Evolutionary conservation across 1,284 basidiomycete genomes (phyloP).

Genomic region (Pyrrhoderma lamaoense): DNA sequence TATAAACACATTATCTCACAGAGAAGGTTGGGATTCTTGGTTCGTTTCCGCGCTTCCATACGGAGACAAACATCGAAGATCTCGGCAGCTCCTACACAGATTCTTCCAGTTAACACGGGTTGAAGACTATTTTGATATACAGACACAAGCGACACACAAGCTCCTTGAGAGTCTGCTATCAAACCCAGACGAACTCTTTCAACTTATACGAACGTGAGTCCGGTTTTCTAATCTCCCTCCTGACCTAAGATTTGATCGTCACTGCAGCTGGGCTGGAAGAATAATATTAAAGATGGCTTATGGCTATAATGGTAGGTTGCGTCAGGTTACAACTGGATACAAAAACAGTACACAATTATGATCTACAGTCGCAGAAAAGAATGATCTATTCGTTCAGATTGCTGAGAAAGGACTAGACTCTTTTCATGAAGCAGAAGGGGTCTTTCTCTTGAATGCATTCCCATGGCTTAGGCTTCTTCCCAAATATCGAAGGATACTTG

Average conservation of each 20-base stretch:
- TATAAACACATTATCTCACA: no score
- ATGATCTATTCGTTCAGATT: slow-evolving; percentile 9
- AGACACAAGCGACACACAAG: slow-evolving; percentile 20
- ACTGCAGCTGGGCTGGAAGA: no score
- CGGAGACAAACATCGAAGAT: slow-evolving; percentile 22
- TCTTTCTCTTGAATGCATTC: slow-evolving; percentile 10
- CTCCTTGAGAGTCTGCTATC: slow-evolving; percentile 21
- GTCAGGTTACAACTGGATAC: no score
- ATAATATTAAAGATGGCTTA: no score
- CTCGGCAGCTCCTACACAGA: slow-evolving; percentile 22
- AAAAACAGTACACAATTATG: no score
- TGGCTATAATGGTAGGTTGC: no score
- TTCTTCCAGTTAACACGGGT: slow-evolving; percentile 20
- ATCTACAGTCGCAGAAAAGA: no score
- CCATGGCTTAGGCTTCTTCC: slow-evolving; percentile 11
- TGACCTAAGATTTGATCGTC: no score
- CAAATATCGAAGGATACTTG: slow-evolving; percentile 15
- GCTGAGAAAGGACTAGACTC: slow-evolving; percentile 8
- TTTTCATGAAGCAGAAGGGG: slow-evolving; percentile 2
- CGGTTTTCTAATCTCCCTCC: no score
- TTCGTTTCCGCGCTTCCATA: slow-evolving; percentile 19
- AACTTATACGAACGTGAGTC: no score
- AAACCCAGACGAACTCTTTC: no score
- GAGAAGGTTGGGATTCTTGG: slow-evolving; percentile 11
- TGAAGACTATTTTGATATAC: slow-evolving; percentile 20